Evolutionary conservation across 306 rosid species (phyloP).

Genomic region (Cucurbita moschata): DNA sequence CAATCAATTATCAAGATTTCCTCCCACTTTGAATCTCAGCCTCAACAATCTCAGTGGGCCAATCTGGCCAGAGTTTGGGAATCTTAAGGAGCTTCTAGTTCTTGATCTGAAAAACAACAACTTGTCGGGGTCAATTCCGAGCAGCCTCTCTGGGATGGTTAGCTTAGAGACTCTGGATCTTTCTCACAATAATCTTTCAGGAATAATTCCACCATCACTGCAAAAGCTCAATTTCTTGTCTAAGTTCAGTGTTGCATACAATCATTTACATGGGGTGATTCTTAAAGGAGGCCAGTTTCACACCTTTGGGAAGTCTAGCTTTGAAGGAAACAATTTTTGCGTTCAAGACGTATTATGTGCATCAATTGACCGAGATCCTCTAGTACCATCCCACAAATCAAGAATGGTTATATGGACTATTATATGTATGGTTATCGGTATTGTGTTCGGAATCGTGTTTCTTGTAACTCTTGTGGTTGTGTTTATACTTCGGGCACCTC

Average conservation of each 20-base stretch:
- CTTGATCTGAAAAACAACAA: constrained; percentile 1
- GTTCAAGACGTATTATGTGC: neutral
- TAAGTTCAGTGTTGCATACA: constrained; percentile 12
- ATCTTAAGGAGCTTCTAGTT: constrained; percentile 13
- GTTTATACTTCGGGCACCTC: constrained; percentile 5
- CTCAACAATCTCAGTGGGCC: constrained; percentile 8
- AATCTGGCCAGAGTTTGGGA: constrained; percentile 20
- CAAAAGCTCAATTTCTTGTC: constrained; percentile 15
- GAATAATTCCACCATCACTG: constrained; percentile 13
- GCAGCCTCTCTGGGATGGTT: constrained; percentile 4
- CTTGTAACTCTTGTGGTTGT: constrained; percentile 6
- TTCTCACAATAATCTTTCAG: constrained; percentile 17
- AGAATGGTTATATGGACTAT: neutral
- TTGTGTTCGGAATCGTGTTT: neutral
- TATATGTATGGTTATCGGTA: constrained; percentile 21
- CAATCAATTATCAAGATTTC: constrained; percentile 2
- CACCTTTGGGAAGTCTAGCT: constrained; percentile 13
- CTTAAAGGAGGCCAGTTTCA: constrained; percentile 14
- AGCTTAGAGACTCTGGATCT: constrained; percentile 14
- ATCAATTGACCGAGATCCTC: neutral
- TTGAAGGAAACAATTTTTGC: constrained; percentile 12
- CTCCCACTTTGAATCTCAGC: constrained; percentile 4
- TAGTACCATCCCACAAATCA: neutral
- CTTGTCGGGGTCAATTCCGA: constrained; percentile 10
- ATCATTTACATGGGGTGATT: constrained; percentile 10